Evolutionary conservation across 2,329 filamentous ascomycete species (phyloP).

Genomic region (Didymella arachidicola): DNA sequence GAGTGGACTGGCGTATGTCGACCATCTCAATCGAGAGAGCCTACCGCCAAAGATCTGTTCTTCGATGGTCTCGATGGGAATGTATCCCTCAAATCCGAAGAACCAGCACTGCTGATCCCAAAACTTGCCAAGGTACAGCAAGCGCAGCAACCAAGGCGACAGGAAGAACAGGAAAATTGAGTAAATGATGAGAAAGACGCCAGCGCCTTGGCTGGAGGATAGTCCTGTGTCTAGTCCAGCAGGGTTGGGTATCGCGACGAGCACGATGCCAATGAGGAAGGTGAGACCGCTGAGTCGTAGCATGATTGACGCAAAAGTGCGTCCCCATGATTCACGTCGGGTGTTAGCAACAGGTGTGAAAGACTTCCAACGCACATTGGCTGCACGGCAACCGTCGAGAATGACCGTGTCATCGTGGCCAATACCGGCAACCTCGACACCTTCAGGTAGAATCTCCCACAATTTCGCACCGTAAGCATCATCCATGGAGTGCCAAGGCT

Average conservation of each 20-base stretch:
- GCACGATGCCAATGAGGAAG: conserved; percentile 25
- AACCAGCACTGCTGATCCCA: conserved; percentile 54
- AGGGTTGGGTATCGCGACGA: conserved; percentile 18
- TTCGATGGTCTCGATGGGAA: conserved; percentile 52
- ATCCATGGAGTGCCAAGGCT: conserved; percentile 53
- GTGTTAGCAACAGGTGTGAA: conserved; percentile 48
- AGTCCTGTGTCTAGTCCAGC: not conserved
- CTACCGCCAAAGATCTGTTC: conserved; percentile 50
- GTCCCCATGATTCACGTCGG: conserved; percentile 38
- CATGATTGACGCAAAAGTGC: conserved; percentile 30
- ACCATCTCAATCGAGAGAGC: conserved; percentile 50
- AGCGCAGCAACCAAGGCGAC: conserved; percentile 46
- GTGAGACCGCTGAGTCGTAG: conserved; percentile 31
- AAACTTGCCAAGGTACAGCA: conserved; percentile 53
- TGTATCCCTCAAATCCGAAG: conserved; percentile 55
- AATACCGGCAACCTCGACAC: conserved; percentile 52
- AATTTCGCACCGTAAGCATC: conserved; percentile 55
- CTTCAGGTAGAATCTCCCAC: conserved; percentile 56
- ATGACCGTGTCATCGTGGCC: conserved; percentile 55
- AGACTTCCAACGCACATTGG: conserved; percentile 55
- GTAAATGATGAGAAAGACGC: conserved; percentile 34
- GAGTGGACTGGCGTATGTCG: conserved; percentile 42
- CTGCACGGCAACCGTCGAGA: conserved; percentile 53
- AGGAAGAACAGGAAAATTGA: conserved; percentile 39
- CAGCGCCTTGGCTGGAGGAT: not conserved